Evolutionary conservation across 2,329 filamentous ascomycete genomes (phyloP).

Genomic region (Aspergillus flavus): DNA sequence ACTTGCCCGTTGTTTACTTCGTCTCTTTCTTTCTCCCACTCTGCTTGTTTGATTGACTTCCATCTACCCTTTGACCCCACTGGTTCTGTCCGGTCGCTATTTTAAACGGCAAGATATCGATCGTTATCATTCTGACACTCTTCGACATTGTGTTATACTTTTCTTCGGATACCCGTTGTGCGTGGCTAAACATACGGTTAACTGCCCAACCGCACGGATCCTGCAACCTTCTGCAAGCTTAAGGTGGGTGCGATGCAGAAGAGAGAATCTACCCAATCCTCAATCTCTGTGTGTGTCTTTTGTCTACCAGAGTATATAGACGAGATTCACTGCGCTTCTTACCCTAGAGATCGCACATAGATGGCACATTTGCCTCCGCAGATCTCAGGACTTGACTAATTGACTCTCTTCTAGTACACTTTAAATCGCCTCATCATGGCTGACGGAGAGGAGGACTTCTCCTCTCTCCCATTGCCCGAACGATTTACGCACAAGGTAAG

Average conservation of each 20-base stretch:
- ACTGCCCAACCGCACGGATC: conserved; percentile 20
- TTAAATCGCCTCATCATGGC: conserved; percentile 37
- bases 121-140: not conserved
- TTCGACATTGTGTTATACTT: not conserved
- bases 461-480: conserved; percentile 45
- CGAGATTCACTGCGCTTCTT: not conserved
- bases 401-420: conserved; percentile 6
- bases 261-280: not conserved
- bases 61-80: not conserved
- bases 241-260: conserved; percentile 16
- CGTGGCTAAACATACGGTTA: conserved; percentile 9
- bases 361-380: not conserved
- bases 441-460: conserved; percentile 47
- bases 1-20: conserved; percentile 26
- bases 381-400: conserved; percentile 10
- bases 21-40: conserved; percentile 2
- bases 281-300: not conserved
- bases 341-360: not conserved
- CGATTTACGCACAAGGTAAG: conserved; percentile 48
- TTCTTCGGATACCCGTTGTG: not conserved
- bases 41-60: not conserved
- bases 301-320: not conserved
- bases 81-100: not conserved
- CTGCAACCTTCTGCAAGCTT: conserved; percentile 21
- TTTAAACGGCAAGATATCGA: not conserved